Conservation (phyloP, 345 rosid genomes). For the Camelina hispida region DNA sequence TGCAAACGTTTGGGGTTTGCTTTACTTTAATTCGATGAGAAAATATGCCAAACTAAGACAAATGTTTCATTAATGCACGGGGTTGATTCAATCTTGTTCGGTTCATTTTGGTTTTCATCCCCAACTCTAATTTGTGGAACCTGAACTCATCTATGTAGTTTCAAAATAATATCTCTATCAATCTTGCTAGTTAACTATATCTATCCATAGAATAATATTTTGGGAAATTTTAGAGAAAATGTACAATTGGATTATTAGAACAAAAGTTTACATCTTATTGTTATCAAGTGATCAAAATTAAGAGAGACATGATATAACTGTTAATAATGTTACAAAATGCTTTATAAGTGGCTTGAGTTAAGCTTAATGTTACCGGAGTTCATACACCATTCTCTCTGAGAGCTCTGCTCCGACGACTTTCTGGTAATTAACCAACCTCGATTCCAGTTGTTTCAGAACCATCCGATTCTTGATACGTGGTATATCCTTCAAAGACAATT, state of each 20-base stretch:
- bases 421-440: conserved; percentile 57
- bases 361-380: conserved; percentile 52
- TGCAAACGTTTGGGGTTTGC: neutral
- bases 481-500: conserved; percentile 51
- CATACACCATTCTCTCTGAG: conserved; percentile 70
- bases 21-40: neutral
- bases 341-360: neutral
- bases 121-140: too few relatives aligned
- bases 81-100: too few relatives aligned
- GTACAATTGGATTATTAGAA: neutral
- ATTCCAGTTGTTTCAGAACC: conserved; percentile 53
- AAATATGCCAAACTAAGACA: too few relatives aligned
- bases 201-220: neutral
- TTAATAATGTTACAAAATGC: conserved; percentile 24
- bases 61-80: too few relatives aligned
- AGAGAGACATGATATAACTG: conserved; percentile 1
- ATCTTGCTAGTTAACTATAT: too few relatives aligned
- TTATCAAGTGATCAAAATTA: neutral
- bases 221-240: neutral
- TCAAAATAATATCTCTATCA: too few relatives aligned
- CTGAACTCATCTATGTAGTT: too few relatives aligned
- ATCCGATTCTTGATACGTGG: conserved; percentile 45
- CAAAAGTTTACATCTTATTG: neutral
- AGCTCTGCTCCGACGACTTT: conserved; percentile 71
- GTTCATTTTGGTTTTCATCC: too few relatives aligned